Percentiles rank a stretch among this genome's conserved stretches.
phyloP scores from a whole-genome alignment of 768 basidiomycete genomes.

The Pisolithus microcarpus region DNA sequence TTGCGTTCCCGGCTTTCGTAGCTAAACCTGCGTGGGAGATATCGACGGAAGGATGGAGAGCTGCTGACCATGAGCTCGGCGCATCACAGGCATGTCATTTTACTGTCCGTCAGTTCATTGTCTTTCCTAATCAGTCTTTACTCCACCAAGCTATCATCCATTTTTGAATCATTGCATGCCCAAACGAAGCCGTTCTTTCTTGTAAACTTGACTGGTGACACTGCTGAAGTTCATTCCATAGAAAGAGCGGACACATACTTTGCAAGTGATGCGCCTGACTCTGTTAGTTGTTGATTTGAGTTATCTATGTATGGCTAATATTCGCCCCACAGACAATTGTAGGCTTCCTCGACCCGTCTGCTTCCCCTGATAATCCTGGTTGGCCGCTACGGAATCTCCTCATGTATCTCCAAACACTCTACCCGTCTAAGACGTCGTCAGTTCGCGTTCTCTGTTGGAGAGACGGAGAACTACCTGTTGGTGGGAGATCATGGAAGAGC shows the following conservation, averaged over 20 bases:
- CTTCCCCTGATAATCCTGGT: constrained; percentile 64
- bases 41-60: constrained; percentile 49
- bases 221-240: constrained; percentile 42
- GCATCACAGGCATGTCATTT: constrained; percentile 31
- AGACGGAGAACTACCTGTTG: constrained; percentile 44
- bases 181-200: constrained; percentile 55
- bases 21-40: constrained; percentile 90
- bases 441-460: constrained; percentile 75
- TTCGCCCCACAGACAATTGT: constrained; percentile 36
- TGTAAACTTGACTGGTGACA: constrained; percentile 34
- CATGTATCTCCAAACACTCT: constrained; percentile 61
- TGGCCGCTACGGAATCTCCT: constrained; percentile 95
- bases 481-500: constrained; percentile 48
- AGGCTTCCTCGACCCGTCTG: constrained; percentile 81
- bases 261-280: constrained; percentile 31
- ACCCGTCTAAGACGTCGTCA: constrained; percentile 40
- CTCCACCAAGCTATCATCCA: constrained; percentile 39
- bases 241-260: constrained; percentile 58
- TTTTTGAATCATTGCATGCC: constrained; percentile 43
- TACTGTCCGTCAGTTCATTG: not conserved
- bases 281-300: constrained; percentile 28
- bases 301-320: not conserved
- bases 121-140: not conserved
- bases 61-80: constrained; percentile 40
- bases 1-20: constrained; percentile 89